Percentiles rank a stretch among this genome's conserved stretches.
phyloP scores from a whole-genome alignment of 495 filamentous ascomycete genomes.

The Penicillium taxi region DNA sequence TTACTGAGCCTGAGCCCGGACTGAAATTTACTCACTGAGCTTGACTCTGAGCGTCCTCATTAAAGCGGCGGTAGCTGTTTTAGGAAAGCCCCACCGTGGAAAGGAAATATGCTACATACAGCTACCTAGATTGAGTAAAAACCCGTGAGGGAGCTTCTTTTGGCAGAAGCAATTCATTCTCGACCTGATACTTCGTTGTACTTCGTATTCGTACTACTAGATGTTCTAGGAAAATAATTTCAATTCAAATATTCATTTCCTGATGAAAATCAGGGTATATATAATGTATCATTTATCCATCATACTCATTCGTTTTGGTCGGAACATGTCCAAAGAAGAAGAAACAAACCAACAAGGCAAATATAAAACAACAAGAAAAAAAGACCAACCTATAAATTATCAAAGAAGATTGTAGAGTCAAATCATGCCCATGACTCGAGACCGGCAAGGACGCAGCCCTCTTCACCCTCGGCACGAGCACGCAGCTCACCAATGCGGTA shows the following conservation, averaged over 20 bases:
- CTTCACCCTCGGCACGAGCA: slow-evolving; percentile 40
- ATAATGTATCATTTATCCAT: slow-evolving; percentile 23
- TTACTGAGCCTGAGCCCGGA: no score
- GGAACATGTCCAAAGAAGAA: slow-evolving; percentile 8
- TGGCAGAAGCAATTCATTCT: no score
- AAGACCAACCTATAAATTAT: slow-evolving; percentile 5
- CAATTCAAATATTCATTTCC: slow-evolving; percentile 6
- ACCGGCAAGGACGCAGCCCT: slow-evolving; percentile 61
- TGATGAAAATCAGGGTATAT: slow-evolving; percentile 10
- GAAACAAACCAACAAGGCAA: slow-evolving; percentile 8
- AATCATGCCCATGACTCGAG: slow-evolving; percentile 58
- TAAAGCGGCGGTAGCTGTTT: no score
- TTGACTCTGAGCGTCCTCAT: no score
- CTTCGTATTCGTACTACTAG: no score
- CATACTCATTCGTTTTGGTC: slow-evolving; percentile 16
- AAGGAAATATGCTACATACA: no score
- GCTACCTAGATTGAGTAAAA: no score
- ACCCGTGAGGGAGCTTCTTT: no score
- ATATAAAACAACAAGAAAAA: slow-evolving; percentile 2
- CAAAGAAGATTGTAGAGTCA: slow-evolving; percentile 3
- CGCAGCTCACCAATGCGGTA: slow-evolving; percentile 64
- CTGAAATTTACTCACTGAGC: no score
- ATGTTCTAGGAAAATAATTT: slow-evolving; percentile 1
- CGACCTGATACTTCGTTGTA: no score
- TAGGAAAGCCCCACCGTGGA: no score